Evolutionary conservation across 805 yeast species (phyloP).

Genomic region (Cyberlindnera maclurae): DNA sequence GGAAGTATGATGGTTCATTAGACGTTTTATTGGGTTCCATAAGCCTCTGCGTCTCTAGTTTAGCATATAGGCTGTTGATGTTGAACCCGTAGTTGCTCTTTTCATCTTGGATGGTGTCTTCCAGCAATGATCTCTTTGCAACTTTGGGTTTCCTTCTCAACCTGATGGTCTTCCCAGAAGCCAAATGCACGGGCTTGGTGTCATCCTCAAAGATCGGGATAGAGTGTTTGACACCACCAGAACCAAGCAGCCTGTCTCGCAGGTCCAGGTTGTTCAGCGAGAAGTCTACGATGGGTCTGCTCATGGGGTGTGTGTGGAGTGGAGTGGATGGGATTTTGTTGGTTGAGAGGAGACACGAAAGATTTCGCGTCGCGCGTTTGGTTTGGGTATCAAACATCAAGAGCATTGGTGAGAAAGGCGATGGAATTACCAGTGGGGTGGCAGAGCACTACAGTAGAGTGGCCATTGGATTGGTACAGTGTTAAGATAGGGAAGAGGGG

Average conservation of each 20-base stretch:
- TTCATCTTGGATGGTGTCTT: background rate
- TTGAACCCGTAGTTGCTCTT: conserved; percentile 29
- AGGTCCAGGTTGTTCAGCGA: conserved; percentile 16
- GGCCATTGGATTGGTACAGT: too few species aligned
- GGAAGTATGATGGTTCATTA: conserved; percentile 2
- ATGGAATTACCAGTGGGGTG: too few species aligned
- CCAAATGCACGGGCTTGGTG: conserved; percentile 11
- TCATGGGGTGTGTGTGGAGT: conserved; percentile 8
- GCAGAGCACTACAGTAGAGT: too few species aligned
- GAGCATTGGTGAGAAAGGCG: too few species aligned
- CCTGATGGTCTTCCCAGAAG: conserved; percentile 16
- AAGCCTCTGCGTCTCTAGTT: conserved; percentile 23
- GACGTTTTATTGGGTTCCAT: conserved; percentile 3
- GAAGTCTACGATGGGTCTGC: conserved; percentile 16
- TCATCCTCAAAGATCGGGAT: conserved; percentile 4
- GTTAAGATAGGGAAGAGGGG: too few species aligned
- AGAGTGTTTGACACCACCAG: background rate
- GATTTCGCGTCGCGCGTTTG: too few species aligned
- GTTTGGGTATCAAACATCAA: too few species aligned
- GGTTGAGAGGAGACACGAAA: too few species aligned
- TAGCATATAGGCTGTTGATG: conserved; percentile 29
- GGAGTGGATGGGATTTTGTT: background rate
- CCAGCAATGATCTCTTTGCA: background rate
- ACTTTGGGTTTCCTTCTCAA: conserved; percentile 7
- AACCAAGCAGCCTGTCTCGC: conserved; percentile 11